Evolutionary conservation across 2,329 filamentous ascomycete genomes (phyloP).

Genomic region (Alternaria sp.): DNA sequence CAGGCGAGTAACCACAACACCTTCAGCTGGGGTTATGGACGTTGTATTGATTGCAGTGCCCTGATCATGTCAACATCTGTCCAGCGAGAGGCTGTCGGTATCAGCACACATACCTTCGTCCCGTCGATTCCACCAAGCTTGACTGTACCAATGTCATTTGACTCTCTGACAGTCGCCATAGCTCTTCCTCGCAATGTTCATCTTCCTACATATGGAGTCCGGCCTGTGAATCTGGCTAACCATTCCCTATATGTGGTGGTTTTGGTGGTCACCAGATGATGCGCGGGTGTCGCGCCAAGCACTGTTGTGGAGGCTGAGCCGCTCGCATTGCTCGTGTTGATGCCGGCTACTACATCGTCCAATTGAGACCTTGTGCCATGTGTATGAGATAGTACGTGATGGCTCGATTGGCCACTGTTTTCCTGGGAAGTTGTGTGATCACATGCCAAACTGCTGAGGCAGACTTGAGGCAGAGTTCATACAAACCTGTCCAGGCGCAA

Average conservation of each 20-base stretch:
- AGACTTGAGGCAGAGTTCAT: not conserved
- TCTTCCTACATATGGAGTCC: not conserved
- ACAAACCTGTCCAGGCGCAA: not conserved
- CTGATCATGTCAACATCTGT: not conserved
- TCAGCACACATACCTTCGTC: not conserved
- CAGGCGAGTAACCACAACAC: not conserved
- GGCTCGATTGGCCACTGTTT: not conserved
- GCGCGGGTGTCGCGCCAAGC: slow-evolving; percentile 16
- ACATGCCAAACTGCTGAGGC: not conserved
- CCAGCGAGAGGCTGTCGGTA: not conserved
- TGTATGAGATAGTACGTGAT: not conserved
- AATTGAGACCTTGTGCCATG: not conserved
- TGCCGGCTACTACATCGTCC: not conserved
- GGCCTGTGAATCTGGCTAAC: not conserved
- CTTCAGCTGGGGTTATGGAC: not conserved
- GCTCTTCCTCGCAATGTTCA: not conserved
- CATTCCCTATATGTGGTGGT: not conserved
- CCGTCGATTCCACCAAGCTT: not conserved
- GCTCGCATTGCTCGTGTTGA: slow-evolving; percentile 25
- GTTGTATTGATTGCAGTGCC: not conserved
- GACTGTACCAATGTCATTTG: not conserved
- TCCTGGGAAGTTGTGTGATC: not conserved
- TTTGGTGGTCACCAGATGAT: not conserved
- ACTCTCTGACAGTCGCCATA: not conserved
- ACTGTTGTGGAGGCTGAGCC: slow-evolving; percentile 17